Evolutionary conservation across 352 stramenopile genomes (phyloP).

Genomic region (Globisporangium irregulare): DNA sequence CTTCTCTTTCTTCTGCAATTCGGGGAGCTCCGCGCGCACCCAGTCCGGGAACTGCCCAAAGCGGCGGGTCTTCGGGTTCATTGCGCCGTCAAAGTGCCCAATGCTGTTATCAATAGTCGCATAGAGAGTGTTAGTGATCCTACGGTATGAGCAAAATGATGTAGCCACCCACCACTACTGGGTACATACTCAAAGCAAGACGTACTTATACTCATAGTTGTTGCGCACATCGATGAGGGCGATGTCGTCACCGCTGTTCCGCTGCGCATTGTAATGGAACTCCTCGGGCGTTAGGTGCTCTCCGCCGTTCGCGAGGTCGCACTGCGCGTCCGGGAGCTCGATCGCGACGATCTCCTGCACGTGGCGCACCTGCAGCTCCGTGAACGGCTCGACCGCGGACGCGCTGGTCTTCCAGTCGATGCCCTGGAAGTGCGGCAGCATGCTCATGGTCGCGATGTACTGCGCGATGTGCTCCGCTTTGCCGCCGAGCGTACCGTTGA

Average conservation of each 20-base stretch:
- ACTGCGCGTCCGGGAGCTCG: conserved; percentile 52
- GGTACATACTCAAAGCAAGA: neutral
- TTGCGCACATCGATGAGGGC: conserved; percentile 77
- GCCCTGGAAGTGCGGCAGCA: conserved; percentile 23
- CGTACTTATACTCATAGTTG: conserved; percentile 77
- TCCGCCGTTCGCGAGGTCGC: conserved; percentile 42
- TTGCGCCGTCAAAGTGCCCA: conserved; percentile 64
- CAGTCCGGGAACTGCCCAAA: conserved; percentile 79
- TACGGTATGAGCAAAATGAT: neutral
- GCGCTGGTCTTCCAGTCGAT: conserved; percentile 86
- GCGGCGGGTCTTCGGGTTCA: conserved; percentile 79
- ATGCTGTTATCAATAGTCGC: conserved; percentile 27
- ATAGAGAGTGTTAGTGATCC: neutral
- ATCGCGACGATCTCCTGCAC: conserved; percentile 77
- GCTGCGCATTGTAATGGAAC: conserved; percentile 46
- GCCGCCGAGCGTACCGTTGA: conserved; percentile 84
- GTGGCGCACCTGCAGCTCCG: conserved; percentile 64
- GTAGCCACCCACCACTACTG: neutral
- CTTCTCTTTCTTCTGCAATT: conserved; percentile 60
- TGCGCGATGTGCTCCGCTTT: conserved; percentile 32
- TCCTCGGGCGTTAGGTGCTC: conserved; percentile 57
- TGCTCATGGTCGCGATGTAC: conserved; percentile 65
- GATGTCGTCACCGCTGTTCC: conserved; percentile 21
- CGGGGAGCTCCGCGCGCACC: conserved; percentile 50
- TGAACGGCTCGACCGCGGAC: conserved; percentile 48